A percentile compares a stretch with the other conserved stretches of the same genome.
These are phyloP conservation scores for Daldinia sp. DNA, from an alignment of 2,329 filamentous ascomycete species.

Conservation along the genomic window DNA sequence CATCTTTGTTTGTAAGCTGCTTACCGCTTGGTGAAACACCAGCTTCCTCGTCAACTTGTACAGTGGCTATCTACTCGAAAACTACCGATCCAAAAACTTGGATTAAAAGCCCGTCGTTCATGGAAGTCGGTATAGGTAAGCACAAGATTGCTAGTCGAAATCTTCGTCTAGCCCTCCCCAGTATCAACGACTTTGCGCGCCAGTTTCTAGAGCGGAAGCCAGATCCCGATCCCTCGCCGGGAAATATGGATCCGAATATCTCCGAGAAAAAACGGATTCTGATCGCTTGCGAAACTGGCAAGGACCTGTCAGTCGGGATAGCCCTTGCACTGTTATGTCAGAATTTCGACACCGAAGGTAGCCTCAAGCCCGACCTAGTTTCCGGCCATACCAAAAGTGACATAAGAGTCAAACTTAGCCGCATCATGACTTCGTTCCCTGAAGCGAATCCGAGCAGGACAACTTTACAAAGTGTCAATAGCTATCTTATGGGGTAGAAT, in stretches of 20 bases:
- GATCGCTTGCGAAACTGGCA: constrained; percentile 78
- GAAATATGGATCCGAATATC: constrained; percentile 9
- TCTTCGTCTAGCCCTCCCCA: constrained; percentile 74
- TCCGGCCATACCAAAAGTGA: constrained; percentile 72
- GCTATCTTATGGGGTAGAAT: constrained; percentile 74
- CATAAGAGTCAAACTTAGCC: constrained; percentile 80
- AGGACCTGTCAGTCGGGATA: constrained; percentile 80
- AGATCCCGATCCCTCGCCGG: constrained; percentile 41
- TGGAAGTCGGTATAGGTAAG: constrained; percentile 70
- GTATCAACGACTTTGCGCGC: constrained; percentile 65
- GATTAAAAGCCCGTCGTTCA: constrained; percentile 50
- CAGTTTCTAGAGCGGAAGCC: constrained; percentile 46
- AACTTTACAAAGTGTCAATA: constrained; percentile 91
- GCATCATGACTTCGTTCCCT: constrained; percentile 80
- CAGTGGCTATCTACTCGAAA: constrained; percentile 54
- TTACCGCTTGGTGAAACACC: constrained; percentile 28
- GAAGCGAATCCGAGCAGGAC: constrained; percentile 84
- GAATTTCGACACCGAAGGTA: constrained; percentile 72
- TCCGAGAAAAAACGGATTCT: constrained; percentile 50
- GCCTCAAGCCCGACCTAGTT: constrained; percentile 6
- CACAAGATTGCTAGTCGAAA: constrained; percentile 85
- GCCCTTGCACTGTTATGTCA: constrained; percentile 80
- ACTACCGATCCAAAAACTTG: constrained; percentile 56
- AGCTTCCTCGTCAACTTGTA: constrained; percentile 44
- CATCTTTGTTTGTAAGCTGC: constrained; percentile 43